Evolutionary conservation across 768 basidiomycete genomes (phyloP), one percentile per base, ranked within the genome.

Genomic region (Boletellus emodensis): DNA sequence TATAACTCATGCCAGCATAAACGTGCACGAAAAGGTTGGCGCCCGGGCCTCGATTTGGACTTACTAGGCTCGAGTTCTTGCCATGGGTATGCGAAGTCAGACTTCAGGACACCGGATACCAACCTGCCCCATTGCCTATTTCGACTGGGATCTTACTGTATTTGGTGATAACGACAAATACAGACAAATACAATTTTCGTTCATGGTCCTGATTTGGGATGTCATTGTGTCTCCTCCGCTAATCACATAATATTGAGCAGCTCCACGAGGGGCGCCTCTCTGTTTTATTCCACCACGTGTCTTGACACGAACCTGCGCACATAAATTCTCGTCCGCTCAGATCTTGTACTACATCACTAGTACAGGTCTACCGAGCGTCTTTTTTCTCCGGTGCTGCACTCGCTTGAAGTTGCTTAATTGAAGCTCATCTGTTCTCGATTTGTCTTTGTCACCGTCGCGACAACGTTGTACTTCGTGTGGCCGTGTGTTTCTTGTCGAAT

Each of bases 151-250:
- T 20, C 20, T 20, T 20, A 3, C 20, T 3, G 20, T 20, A 20
- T 20, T 20, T 20, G 20, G 20, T 20, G 20, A 20, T 3, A 20
- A 20, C n/a, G n/a, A 22, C 53, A 57, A 52, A 52, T 37, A 12
- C 9, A 13, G 15, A 9, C 40, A 61, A 59, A 49, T 17, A 44
- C 18, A 5, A 47, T 45, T 32, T 36, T 24, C 12, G 53, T 48
- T 68, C 63, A 55, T 67, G 53, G 53, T 65, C 64, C 63, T 13
- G 30, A 63, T 67, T 67, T 67, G 58, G 64, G 3, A 54, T 63
- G 10, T 41, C 35, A 37, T 65, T 67, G 62, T 64, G 15, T 9
- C 26, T 11, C 13, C 24, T 20, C 20, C 20, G 3, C 30, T 18
- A 12, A 11, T n/a, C n/a, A n/a, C n/a, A n/a, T n/a, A n/a, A n/a